phyloP scores from a whole-genome alignment of 495 filamentous ascomycete genomes.

The Neurospora tetraspora region DNA sequence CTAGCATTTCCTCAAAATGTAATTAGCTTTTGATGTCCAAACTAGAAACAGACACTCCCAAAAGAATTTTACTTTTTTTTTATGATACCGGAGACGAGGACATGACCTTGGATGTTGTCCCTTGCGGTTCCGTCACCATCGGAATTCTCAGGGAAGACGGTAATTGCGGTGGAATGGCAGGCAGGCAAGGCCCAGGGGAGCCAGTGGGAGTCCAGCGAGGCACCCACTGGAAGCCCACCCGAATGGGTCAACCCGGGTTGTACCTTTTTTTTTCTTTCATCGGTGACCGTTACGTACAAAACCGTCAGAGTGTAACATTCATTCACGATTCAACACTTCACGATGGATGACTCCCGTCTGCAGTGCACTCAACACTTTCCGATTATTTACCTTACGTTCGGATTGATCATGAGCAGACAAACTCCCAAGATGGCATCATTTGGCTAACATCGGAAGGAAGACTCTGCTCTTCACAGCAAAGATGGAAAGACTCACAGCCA shows the following conservation, averaged over 20 bases:
- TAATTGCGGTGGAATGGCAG: neutral
- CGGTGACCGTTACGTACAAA: neutral
- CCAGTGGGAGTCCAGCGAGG: neutral
- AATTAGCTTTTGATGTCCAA: neutral
- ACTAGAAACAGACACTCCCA: neutral
- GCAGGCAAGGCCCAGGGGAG: neutral
- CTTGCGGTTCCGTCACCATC: conserved; percentile 12
- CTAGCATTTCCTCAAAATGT: neutral
- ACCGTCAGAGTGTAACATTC: neutral
- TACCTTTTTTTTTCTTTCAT: neutral
- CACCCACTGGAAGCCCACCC: neutral
- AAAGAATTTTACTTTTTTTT: neutral
- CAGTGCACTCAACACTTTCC: neutral
- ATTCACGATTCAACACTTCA: neutral
- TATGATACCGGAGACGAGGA: neutral
- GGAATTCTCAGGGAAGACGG: conserved; percentile 17
- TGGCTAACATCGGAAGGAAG: neutral
- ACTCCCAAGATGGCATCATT: neutral
- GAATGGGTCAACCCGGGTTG: neutral
- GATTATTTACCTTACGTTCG: neutral
- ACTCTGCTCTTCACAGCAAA: neutral
- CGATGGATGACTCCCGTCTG: neutral
- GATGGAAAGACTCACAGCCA: neutral
- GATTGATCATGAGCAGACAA: neutral
- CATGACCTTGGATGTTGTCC: neutral